Percentiles rank a stretch among this genome's conserved stretches.
phyloP scores from a whole-genome alignment of 305 asterid genomes.

The Plantago lanceolata region DNA sequence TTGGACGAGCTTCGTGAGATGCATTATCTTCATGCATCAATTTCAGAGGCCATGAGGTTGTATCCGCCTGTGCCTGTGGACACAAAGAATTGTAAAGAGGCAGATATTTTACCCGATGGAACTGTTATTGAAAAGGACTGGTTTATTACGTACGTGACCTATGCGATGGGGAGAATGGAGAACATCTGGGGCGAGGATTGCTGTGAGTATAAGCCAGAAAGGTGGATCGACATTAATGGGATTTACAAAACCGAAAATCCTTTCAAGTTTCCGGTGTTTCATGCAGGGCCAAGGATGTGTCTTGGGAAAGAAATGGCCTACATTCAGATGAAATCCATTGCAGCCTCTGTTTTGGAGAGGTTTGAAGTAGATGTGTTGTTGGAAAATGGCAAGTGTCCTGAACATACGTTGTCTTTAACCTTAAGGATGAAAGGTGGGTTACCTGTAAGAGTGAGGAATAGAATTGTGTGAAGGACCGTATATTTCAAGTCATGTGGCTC shows the following conservation, averaged over 20 bases:
- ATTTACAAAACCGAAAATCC: conserved; percentile 52
- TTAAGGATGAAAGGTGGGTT: conserved; percentile 74
- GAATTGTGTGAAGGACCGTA: conserved; percentile 31
- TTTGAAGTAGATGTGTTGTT: conserved; percentile 42
- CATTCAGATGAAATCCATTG: conserved; percentile 83
- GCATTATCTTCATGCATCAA: conserved; percentile 79
- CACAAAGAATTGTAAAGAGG: conserved; percentile 49
- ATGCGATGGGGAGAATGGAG: conserved; percentile 74
- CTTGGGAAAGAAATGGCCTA: conserved; percentile 86
- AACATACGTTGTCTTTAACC: conserved; percentile 60
- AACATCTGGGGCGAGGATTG: conserved; percentile 67
- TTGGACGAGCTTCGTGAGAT: conserved; percentile 64
- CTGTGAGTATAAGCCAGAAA: conserved; percentile 59
- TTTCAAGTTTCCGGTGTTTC: conserved; percentile 70
- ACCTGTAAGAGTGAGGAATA: conserved; percentile 47
- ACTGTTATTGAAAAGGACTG: conserved; percentile 59
- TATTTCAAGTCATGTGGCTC: no score
- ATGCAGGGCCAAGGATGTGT: conserved; percentile 81
- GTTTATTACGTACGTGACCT: conserved; percentile 51
- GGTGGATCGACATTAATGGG: conserved; percentile 70
- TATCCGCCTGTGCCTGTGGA: conserved; percentile 80
- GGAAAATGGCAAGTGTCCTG: conserved; percentile 54
- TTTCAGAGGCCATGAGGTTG: conserved; percentile 74
- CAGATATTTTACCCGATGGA: conserved; percentile 71
- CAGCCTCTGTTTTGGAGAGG: conserved; percentile 64